Evolutionary conservation across 2,329 filamentous ascomycete genomes (phyloP).

Genomic region (Trichoderma lentiforme): DNA sequence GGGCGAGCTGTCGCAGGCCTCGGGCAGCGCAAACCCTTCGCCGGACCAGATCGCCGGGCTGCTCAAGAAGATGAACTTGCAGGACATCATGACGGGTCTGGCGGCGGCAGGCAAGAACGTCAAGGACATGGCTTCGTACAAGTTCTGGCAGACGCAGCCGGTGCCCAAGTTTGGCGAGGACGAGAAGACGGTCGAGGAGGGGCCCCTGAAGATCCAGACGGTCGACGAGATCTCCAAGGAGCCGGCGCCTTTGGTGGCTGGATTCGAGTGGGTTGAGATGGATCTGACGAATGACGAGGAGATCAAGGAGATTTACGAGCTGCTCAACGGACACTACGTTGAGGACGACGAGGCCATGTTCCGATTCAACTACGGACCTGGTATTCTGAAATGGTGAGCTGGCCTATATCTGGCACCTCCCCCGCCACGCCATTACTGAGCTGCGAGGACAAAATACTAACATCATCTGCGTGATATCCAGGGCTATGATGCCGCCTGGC

Average conservation of each 20-base stretch:
- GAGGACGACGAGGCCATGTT: conserved; percentile 98
- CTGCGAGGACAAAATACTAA: neutral
- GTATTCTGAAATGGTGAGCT: conserved; percentile 81
- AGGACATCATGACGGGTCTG: conserved; percentile 71
- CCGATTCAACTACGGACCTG: conserved; percentile 89
- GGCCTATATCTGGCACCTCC: neutral
- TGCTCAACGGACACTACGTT: conserved; percentile 91
- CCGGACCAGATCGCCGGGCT: conserved; percentile 47
- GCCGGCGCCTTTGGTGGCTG: conserved; percentile 69
- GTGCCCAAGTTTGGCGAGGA: conserved; percentile 77
- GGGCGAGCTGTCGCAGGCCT: conserved; percentile 47
- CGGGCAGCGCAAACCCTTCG: conserved; percentile 35
- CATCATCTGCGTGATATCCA: conserved; percentile 31
- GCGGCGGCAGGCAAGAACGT: conserved; percentile 80
- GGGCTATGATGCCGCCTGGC: conserved; percentile 90
- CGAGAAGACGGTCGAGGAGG: conserved; percentile 61
- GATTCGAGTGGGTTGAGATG: conserved; percentile 93
- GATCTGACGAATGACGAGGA: conserved; percentile 75
- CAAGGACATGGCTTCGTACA: conserved; percentile 96
- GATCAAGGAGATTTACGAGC: conserved; percentile 85
- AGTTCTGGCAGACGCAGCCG: conserved; percentile 98
- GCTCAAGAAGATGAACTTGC: conserved; percentile 62
- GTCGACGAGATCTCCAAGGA: conserved; percentile 76
- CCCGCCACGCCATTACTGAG: neutral
- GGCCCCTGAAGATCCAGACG: conserved; percentile 77